A percentile compares a stretch with the other conserved stretches of the same genome.
These are phyloP conservation scores for Aspergillus taichungensis DNA, from an alignment of 495 filamentous ascomycete genomes.

Conservation along the genomic window DNA sequence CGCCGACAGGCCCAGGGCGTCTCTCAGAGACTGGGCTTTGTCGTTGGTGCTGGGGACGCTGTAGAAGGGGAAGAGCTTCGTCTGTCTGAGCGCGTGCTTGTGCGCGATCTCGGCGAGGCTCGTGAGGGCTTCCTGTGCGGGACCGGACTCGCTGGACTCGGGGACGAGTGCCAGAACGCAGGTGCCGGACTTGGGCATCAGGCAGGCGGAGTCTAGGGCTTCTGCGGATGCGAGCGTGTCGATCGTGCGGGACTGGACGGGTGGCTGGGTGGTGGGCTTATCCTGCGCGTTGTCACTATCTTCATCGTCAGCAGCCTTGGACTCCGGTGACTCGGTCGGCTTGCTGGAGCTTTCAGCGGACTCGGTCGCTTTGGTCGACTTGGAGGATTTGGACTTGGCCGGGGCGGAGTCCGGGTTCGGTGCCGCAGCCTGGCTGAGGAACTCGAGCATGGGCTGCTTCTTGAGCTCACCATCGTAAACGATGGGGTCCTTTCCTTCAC, in stretches of 20 bases:
- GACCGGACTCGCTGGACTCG: constrained; percentile 33
- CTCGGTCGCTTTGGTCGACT: constrained; percentile 28
- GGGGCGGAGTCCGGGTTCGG: constrained; percentile 67
- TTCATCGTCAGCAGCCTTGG: constrained; percentile 29
- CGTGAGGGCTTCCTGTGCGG: constrained; percentile 47
- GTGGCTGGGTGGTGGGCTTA: constrained; percentile 41
- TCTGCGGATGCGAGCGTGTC: constrained; percentile 47
- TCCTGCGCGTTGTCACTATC: constrained; percentile 10
- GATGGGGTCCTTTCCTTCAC: constrained; percentile 56
- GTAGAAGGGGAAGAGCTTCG: constrained; percentile 75
- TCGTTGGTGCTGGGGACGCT: constrained; percentile 58
- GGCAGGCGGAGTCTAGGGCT: constrained; percentile 59
- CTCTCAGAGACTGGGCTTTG: constrained; percentile 45
- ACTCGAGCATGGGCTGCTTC: constrained; percentile 72
- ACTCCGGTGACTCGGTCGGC: constrained; percentile 40
- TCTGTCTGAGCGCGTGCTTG: constrained; percentile 55
- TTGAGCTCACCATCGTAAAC: constrained; percentile 79
- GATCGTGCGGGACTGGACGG: constrained; percentile 30
- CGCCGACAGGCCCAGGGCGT: constrained; percentile 49
- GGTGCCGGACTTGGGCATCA: constrained; percentile 66
- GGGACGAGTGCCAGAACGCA: constrained; percentile 80
- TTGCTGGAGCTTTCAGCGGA: constrained; percentile 16
- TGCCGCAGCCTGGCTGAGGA: constrained; percentile 67
- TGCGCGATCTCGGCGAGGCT: constrained; percentile 65
- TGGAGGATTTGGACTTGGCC: constrained; percentile 36